Evolutionary conservation across 371 early-diverging fungal genomes (phyloP).

Genomic region (Basidiobolus meristosporus): DNA sequence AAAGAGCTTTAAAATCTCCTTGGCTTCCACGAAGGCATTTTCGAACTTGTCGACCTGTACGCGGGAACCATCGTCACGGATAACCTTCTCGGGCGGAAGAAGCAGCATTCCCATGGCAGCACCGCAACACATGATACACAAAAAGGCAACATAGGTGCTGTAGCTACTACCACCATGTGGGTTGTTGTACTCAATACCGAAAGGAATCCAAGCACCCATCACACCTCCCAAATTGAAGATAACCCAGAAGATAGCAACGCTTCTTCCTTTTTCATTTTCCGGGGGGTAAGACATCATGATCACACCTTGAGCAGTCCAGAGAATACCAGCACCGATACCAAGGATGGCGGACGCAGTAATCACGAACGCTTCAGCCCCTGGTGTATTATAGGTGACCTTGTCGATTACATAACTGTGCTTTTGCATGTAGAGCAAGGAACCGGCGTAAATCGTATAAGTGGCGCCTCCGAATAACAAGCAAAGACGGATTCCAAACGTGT

Average conservation of each 20-base stretch:
- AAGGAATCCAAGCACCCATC: constrained; percentile 47
- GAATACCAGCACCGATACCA: too few species aligned
- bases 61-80: too few species aligned
- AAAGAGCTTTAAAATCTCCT: constrained; percentile 36
- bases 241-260: constrained; percentile 62
- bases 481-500: too few species aligned
- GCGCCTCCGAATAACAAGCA: too few species aligned
- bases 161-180: constrained; percentile 10
- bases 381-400: too few species aligned
- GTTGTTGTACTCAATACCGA: constrained; percentile 34
- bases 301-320: too few species aligned
- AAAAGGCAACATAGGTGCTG: constrained; percentile 37
- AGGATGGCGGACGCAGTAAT: too few species aligned
- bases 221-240: constrained; percentile 53
- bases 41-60: constrained; percentile 27
- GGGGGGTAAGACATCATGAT: too few species aligned
- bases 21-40: constrained; percentile 25
- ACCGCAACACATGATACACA: constrained; percentile 41
- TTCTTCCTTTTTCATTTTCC: constrained; percentile 54
- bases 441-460: too few species aligned
- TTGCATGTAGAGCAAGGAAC: too few species aligned
- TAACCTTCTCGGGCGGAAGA: constrained; percentile 43
- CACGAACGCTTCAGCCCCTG: too few species aligned
- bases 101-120: constrained; percentile 22
- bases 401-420: too few species aligned